Base-by-base conservation (phyloP, 1,284 basidiomycete genomes). In the Cryptococcus depauperatus region DNA sequence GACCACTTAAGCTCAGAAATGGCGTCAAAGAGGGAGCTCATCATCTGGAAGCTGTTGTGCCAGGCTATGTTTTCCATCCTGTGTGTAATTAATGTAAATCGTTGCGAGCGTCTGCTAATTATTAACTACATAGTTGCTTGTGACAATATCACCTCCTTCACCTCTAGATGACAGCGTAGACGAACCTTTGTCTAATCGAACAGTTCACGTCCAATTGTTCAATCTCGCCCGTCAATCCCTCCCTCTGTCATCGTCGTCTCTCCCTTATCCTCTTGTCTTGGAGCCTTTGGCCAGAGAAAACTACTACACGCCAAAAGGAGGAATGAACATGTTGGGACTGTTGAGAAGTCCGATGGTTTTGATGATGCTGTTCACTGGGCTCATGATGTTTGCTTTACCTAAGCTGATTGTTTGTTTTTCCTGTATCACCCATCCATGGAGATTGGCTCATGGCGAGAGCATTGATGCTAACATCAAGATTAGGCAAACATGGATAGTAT, bases 331-430 rank as follows among this genome's bases (percentile, higher is more conserved):
- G 22, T 47, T 85, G 44, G 79, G 75, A 38, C 84, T 90, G 83
- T 73, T 91, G 59, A 81, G 83, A 58, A 88, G 79, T 62, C 87
- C 87, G 2, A 89, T 91, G 87, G 83, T 87, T 71, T 71, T 91
- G 48, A 79, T 90, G 72, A 85, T 87, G 82, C 72, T 82, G 16
- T 74, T 78, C 54, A 81, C 76, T 35, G 85, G 76, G 25, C 70
- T 73, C 27, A 79, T 89, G 77, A 78, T 86, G 69, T 69, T 85
- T 18, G 78, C 74, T n/a, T 79, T 83, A 77, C 87, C 87, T 2
- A 87, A 84, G 64, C 64, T 90, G 50, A 83, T 83, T 75, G 86
- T 87, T 52, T 51, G 77, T 60, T 18, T 13, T 1, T 14, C 60
- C 16, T 37, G 8, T 6, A 1, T 39, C n/a, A n/a, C 7, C 21